phyloP scores from a whole-genome alignment of 2,329 filamentous ascomycete genomes.

The Verticillium nubilum region DNA sequence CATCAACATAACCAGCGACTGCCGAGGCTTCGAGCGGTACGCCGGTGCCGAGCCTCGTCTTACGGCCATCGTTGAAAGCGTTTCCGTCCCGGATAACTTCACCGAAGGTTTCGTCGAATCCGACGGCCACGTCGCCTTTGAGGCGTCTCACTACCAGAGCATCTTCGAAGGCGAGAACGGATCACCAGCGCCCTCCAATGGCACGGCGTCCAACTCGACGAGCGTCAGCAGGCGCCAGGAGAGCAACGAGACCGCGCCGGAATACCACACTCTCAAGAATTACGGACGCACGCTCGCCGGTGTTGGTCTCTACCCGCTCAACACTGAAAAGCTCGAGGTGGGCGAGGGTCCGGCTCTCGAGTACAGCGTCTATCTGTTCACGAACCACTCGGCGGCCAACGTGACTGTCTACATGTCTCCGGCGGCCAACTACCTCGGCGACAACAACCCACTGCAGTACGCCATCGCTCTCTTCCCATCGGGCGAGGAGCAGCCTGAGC shows the following conservation, averaged over 20 bases:
- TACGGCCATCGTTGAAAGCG: constrained; percentile 48
- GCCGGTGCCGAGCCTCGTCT: constrained; percentile 36
- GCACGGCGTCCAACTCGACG: neutral
- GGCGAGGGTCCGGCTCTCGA: constrained; percentile 48
- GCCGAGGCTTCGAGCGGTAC: constrained; percentile 36
- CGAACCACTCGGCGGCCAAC: constrained; percentile 31
- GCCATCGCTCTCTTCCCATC: constrained; percentile 39
- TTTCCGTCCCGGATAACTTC: constrained; percentile 44
- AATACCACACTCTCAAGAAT: constrained; percentile 45
- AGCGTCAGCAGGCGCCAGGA: constrained; percentile 7
- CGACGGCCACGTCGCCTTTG: constrained; percentile 50
- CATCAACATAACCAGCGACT: constrained; percentile 46
- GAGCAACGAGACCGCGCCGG: constrained; percentile 22
- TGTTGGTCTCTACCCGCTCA: constrained; percentile 49
- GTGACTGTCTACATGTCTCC: constrained; percentile 46
- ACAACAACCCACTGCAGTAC: constrained; percentile 44
- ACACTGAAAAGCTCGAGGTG: constrained; percentile 41
- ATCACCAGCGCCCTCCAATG: neutral
- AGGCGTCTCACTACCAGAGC: constrained; percentile 46
- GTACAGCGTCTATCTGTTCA: constrained; percentile 59
- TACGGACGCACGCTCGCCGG: constrained; percentile 55
- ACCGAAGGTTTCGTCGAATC: constrained; percentile 56
- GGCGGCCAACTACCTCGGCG: constrained; percentile 46
- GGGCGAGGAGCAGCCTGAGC: constrained; percentile 19
- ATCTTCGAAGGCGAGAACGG: constrained; percentile 21